Base-by-base conservation (phyloP, 1,284 basidiomycete genomes). In the Xerocomus minutiporus region DNA sequence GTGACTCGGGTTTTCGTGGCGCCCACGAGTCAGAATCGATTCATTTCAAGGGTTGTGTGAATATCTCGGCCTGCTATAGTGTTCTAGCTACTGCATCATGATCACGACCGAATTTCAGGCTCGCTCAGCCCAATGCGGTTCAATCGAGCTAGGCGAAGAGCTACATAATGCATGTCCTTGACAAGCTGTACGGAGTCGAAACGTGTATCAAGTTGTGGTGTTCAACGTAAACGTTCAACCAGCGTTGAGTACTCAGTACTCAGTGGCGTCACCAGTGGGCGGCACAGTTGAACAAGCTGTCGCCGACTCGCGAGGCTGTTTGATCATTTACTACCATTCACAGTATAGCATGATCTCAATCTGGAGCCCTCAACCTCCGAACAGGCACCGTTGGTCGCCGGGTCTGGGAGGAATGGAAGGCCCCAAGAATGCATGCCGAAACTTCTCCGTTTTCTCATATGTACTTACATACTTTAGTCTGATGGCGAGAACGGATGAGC, bases 391-490 rank as follows among this genome's bases (percentile, higher is more conserved):
- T 15, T 26, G 25, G n/a, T 15, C 23, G 31, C 38, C 43, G 39
- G 26, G 32, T 42, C 26, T 4, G 9, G 26, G n/a, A 48, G 17
- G n/a, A 64, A 62, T 62, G 57, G 57, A 64, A 62, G 42, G 17
- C 31, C 29, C 36, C 13, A 39, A n/a, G 23, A 39, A 17, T 51
- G 36, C 42, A 50, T 12, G 6, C 35, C 13, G 34, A 20, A 20
- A 13, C n/a, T 34, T 34, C 32, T 32, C 39, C 38, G 31, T 42
- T 53, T 9, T 26, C 25, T 25, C 9, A 28, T 8, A 28, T 6
- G 7, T 39, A 29, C 20, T 20, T 20, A 20, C 20, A 20, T 20
- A 20, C 36, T 28, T 20, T 5, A 29, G 23, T 29, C 23, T 32
- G 31, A 31, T 45, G 31, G 12, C 17, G 28, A 28, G 47, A 34